A percentile compares a stretch with the other conserved stretches of the same genome.
These are phyloP conservation scores for Tephrocybe sp. DNA, from an alignment of 768 basidiomycete genomes.

Conservation along the genomic window DNA sequence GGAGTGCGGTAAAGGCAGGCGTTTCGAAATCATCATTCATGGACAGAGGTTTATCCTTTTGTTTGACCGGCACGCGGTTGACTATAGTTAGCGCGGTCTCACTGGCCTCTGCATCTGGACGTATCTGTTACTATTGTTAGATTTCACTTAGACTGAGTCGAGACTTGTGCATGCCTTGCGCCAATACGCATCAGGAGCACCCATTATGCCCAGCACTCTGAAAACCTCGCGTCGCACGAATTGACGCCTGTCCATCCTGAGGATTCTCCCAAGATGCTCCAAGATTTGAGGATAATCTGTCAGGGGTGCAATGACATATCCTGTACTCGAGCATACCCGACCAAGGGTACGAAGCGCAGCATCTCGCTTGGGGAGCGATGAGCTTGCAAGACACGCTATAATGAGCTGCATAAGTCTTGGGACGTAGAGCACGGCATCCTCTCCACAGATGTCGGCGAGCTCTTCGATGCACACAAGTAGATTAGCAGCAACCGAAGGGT, in stretches of 20 bases:
- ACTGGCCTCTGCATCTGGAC: slow-evolving; percentile 63
- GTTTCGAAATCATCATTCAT: slow-evolving; percentile 98
- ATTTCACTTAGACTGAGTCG: neutral
- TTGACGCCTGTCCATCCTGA: slow-evolving; percentile 75
- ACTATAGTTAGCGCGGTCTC: slow-evolving; percentile 63
- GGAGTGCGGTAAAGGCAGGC: slow-evolving; percentile 85
- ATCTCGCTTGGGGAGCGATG: slow-evolving; percentile 84
- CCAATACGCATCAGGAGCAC: slow-evolving; percentile 95
- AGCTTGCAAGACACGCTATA: slow-evolving; percentile 83
- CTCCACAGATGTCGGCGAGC: slow-evolving; percentile 90
- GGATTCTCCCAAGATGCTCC: slow-evolving; percentile 78
- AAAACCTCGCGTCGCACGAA: slow-evolving; percentile 84
- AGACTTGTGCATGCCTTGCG: slow-evolving; percentile 63
- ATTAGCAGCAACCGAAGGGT: slow-evolving; percentile 86
- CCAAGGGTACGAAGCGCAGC: slow-evolving; percentile 92
- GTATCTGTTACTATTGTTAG: slow-evolving; percentile 33
- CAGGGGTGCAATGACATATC: slow-evolving; percentile 89
- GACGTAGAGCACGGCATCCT: slow-evolving; percentile 82
- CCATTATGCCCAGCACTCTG: slow-evolving; percentile 92
- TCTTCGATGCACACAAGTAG: slow-evolving; percentile 94
- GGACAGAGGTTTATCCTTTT: slow-evolving; percentile 56
- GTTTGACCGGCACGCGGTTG: slow-evolving; percentile 68
- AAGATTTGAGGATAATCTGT: slow-evolving; percentile 89
- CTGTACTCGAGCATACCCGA: slow-evolving; percentile 92
- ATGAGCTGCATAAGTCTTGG: slow-evolving; percentile 88